Base-by-base conservation (phyloP, 2,329 filamentous ascomycete species). In the Teratosphaeria zuluensis region DNA sequence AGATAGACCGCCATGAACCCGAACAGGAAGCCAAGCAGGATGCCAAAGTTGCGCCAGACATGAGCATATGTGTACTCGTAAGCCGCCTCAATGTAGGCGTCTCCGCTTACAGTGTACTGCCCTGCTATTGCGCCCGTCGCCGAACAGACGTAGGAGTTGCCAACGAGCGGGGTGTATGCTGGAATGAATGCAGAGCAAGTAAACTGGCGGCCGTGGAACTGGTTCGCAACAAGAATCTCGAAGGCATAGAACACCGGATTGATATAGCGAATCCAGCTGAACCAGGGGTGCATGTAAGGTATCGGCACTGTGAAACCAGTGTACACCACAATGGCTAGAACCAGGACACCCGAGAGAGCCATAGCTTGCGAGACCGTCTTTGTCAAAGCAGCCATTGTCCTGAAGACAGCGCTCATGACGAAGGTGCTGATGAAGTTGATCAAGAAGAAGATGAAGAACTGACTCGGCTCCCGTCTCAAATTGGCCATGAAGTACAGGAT, bases 191-290 rank as follows among this genome's bases (percentile, higher is more conserved):
- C 48, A 4, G 73, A 71, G 62, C 76, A 73, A 21, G 59, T 59
- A 53, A 72, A 72, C 7, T 64, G 51, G 21, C 67, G 55, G 8
- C 69, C 70, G 53, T 71, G 69, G 56, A 84, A 78, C 60, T 84
- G 80, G 61, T 83, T 84, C 0, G 78, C 70, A 38, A 84, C 64
- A 33, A 87, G 74, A 0, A 78, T 79, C 56, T 56, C 58, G 56
- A 85, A 89, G 2, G 81, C 80, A 67, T 88, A 89, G 28, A 78
- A 79, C 2, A 88, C 72, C 0, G 85, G 85, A 58, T 88, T 87
- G 51, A 69, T 64, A 60, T 63, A 67, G 31, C 66, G 62, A 54
- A 68, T 66, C 66, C 66, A 68, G 58, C 65, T 32, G 38, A 59
- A 61, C 59, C 54, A 58, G 16, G 58, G 73, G 61, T 81, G 70